Evolutionary conservation across 1,284 basidiomycete genomes (phyloP), one percentile per base, ranked within the genome.

Genomic region (Boletus sp.): DNA sequence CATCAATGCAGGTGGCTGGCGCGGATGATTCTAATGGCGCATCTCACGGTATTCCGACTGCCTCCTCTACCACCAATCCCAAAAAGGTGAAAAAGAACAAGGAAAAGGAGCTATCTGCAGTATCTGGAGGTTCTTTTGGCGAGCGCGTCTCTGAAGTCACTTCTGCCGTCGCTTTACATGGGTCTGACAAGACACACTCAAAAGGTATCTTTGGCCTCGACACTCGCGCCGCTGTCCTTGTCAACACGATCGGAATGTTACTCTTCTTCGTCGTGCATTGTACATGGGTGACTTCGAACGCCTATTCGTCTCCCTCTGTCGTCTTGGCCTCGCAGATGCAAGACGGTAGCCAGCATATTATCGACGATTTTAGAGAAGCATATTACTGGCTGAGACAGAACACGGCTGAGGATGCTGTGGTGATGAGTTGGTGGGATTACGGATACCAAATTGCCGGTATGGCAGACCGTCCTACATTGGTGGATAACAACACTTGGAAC

Each of bases 371-470:
- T 88, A 86, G 97, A 63, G 97, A 99, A 80, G 97, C 97, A n/a
- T 99, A 99, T 76, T 98, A 99, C 77, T 99, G 97, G 97, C 79
- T 99, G 56, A 85, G 96, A 60, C 92, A 97, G 78, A 99, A 99
- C 80, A 99, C 97, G 3, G 83, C 90, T 5, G 81, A 94, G 75
- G 90, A 94, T 66, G 89, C 95, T 17, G 96, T 98, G 50, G 89
- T 99, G 43, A 97, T 97, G 94, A 95, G 92, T 67, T 99, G 97
- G 97, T 99, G 97, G 97, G 97, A 99, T 79, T 99, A 99, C 71
- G 97, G 97, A 25, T 99, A 99, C 76, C 97, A 99, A 79, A 98
- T 99, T 72, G 94, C 96, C 48, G 97, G 97, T 53, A 98, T 99
- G 93, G 95, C 97, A 16, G 95, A 98, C 79, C 83, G 97, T 48